Percentiles rank a stretch among this genome's conserved stretches.
These are phyloP conservation scores for Termitomyces titanicus DNA, from an alignment of 768 basidiomycete genomes.

Conservation along the genomic window DNA sequence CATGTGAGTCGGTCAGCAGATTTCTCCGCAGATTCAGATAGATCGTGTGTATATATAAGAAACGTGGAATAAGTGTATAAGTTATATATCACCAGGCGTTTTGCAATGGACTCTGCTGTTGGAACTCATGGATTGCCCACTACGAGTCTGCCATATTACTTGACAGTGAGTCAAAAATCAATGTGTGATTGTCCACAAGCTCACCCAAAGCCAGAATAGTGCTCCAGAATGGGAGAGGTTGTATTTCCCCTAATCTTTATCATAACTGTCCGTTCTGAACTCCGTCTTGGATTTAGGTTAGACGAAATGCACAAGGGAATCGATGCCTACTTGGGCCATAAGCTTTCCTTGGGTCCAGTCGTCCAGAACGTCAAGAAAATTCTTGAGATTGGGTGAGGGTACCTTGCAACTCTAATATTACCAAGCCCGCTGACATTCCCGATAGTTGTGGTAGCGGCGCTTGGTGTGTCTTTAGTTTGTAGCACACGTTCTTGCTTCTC, in stretches of 20 bases:
- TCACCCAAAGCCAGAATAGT: background rate
- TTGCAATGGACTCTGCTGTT: too few species aligned
- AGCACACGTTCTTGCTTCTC: background rate
- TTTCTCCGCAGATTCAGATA: too few species aligned
- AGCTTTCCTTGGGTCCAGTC: background rate
- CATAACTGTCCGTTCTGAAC: background rate
- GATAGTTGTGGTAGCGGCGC: slow-evolving; percentile 2
- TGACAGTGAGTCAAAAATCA: background rate
- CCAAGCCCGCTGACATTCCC: background rate
- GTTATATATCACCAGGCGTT: too few species aligned
- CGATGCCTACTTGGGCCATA: background rate
- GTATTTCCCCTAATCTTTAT: background rate
- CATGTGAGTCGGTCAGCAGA: too few species aligned
- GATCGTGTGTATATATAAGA: too few species aligned
- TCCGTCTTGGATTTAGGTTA: background rate
- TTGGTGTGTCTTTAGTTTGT: background rate
- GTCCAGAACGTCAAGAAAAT: background rate
- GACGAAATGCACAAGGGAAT: slow-evolving; percentile 5
- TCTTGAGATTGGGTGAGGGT: background rate
- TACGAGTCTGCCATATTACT: background rate
- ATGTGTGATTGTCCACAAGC: too few species aligned
- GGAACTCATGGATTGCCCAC: too few species aligned
- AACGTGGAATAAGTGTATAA: too few species aligned
- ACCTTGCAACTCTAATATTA: background rate
- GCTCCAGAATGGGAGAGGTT: slow-evolving; percentile 1